Percentiles rank a stretch among this genome's conserved stretches.
Conservation (phyloP, 2,329 filamentous ascomycete genomes). For the Pseudophaeomoniella oleicola region DNA sequence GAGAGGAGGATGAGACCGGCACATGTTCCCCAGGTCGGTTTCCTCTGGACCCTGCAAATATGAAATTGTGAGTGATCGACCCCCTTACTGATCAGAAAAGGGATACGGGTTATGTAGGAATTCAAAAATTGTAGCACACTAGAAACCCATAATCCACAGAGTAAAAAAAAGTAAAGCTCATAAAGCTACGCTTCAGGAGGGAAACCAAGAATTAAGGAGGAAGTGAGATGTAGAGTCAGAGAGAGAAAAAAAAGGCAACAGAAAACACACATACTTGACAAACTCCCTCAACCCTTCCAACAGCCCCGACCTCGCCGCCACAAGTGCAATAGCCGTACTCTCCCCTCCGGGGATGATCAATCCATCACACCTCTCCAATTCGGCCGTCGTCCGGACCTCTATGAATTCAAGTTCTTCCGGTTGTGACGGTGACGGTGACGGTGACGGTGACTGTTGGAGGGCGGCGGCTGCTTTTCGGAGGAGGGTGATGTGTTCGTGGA, state of each 20-base stretch:
- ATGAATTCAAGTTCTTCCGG: slow-evolving; percentile 43
- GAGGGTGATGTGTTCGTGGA: slow-evolving; percentile 72
- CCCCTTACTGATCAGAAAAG: not conserved
- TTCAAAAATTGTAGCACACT: no score
- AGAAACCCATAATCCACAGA: no score
- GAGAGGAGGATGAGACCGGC: slow-evolving; percentile 85
- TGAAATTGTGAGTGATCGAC: slow-evolving; percentile 9
- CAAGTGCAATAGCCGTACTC: slow-evolving; percentile 82
- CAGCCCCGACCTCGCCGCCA: slow-evolving; percentile 66
- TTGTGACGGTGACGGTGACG: slow-evolving; percentile 4
- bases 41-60: slow-evolving; percentile 47
- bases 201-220: not conserved
- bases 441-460: slow-evolving; percentile 18
- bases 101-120: no score
- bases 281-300: slow-evolving; percentile 76
- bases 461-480: slow-evolving; percentile 52
- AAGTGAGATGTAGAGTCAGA: not conserved
- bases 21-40: slow-evolving; percentile 90
- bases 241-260: not conserved
- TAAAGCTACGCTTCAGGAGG: not conserved
- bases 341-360: slow-evolving; percentile 89
- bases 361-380: slow-evolving; percentile 62
- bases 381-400: slow-evolving; percentile 61
- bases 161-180: slow-evolving; percentile 5
- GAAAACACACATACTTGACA: slow-evolving; percentile 57